Evolutionary conservation across 1,284 basidiomycete genomes (phyloP), one percentile per base, ranked within the genome.

Genomic region (Irpex rosettiformis): DNA sequence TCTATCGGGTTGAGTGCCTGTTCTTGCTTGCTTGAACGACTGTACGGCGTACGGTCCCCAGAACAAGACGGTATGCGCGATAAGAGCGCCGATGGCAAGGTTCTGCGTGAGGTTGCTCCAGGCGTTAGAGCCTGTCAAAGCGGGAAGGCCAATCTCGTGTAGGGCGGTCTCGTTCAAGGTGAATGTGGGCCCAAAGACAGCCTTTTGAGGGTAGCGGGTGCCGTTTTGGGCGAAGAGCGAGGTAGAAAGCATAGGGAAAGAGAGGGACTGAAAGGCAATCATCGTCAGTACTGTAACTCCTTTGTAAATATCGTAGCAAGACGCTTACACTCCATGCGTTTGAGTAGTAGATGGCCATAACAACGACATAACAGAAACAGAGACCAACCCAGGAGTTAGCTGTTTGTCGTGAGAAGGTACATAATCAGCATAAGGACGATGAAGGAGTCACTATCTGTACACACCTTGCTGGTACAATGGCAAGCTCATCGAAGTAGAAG

Each of bases 201-300:
- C 75, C 3, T 73, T 70, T 67, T 86, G 85, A 53, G 83, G 69
- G 64, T 85, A 88, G 13, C 78, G 64, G 0, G 79, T 77, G 24
- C 85, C 85, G 64, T 86, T 79, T 10, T 73, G 65, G 21, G 77
- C 75, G 69, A 87, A 88, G 25, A 88, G 78, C 0, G 83, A 80
- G 0, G 83, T 83, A 0, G 84, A 85, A 27, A 88, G 73, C 79
- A 88, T 85, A 0, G 85, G 85, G 70, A 82, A 86, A 1, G 69
- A 67, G 54, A 76, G 67, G 1, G 83, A 81, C 81, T 84, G 25
- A 3, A 11, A 2, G 10, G 6, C 3, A 18, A 8, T n/a, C 10
- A 22, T 18, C 11, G 16, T 16, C 48, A 47, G 48, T 28, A 40
- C 22, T n/a, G 4, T 45, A 6, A 5, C 24, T 43, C 29, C 28